Conservation (phyloP, 2,329 filamentous ascomycete species). For the Stemphylium beticola region DNA sequence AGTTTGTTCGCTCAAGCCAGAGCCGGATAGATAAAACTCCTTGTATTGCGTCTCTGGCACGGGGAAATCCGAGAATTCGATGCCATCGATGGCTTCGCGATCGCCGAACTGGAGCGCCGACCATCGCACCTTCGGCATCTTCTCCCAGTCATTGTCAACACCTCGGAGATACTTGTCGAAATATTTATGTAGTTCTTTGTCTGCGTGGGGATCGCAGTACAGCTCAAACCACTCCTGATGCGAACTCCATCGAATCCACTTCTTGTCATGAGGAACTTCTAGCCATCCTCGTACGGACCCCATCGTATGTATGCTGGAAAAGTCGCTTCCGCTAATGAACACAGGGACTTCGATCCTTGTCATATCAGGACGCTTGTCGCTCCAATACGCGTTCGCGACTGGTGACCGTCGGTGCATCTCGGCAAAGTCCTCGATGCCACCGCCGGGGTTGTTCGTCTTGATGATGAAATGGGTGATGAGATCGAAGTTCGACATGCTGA, state of each 20-base stretch:
- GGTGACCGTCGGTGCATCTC: constrained; percentile 8
- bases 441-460: constrained; percentile 5
- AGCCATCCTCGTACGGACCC: constrained; percentile 17
- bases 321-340: constrained; percentile 19
- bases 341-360: constrained; percentile 17
- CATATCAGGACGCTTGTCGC: constrained; percentile 18
- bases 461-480: constrained; percentile 8
- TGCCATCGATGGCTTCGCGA: constrained; percentile 22
- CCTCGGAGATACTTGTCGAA: constrained; percentile 57
- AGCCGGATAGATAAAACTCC: constrained; percentile 14
- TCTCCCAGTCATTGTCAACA: constrained; percentile 55
- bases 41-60: constrained; percentile 23
- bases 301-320: constrained; percentile 15
- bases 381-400: constrained; percentile 16
- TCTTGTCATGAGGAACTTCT: constrained; percentile 8
- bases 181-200: constrained; percentile 40
- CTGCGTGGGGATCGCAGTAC: constrained; percentile 10
- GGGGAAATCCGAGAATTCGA: constrained; percentile 23
- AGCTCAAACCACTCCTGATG: constrained; percentile 27
- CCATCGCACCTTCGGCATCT: constrained; percentile 54
- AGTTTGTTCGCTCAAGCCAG: constrained; percentile 6
- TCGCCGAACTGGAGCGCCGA: constrained; percentile 43
- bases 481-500: constrained; percentile 6
- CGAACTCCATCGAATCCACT: constrained; percentile 11
- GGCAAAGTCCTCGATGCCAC: constrained; percentile 5